Base-by-base conservation (phyloP, 2,329 filamentous ascomycete species). In the Alternaria sp. region DNA sequence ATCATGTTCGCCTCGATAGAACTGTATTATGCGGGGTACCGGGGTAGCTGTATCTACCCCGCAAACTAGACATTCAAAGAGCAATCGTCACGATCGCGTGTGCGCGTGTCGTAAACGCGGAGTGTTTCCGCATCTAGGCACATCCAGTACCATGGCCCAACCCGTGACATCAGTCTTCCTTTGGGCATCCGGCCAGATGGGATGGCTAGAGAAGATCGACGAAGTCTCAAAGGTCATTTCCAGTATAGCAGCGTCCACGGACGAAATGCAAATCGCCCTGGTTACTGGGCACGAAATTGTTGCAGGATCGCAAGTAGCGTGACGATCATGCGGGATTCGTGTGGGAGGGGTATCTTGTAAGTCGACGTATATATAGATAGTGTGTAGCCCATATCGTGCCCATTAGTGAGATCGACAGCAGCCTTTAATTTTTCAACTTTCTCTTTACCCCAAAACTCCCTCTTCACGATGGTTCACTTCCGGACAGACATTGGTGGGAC, bases 401-500 rank as follows among this genome's bases (percentile, higher is more conserved):
- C 34, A 23, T 48, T 46, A 61, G 34, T 46, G 51, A 39, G 23
- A 51, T 49, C 28, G 40, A 40, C 33, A 42, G 36, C 24, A 41
- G 4, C 26, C 10, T 37, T 28, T 10, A 21, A 14, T 13, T 17
- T 17, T n/a, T 26, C 37, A 48, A 9, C n/a, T 28, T 54, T 21
- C 5, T 28, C 37, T 28, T 33, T 9, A 13, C 21, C 42, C 26
- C 13, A 23, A 14, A 33, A 26, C 2, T 14, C 6, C 10, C 13
- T 29, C 31, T 13, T 17, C 55, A 67, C 34, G 17, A 77, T 77
- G 74, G 72, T 68, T 40, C 65, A 70, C 36, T 71, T 73, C 26
- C 66, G 71, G 28, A 75, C 70, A 6, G 73, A 76, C 50, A 77
- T 77, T 24, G 61, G 64, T n/a, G 66, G 61, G 10, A 69, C 65